Conservation (phyloP, 176 grass and related monocot species). For the Oryza glumipatula region DNA sequence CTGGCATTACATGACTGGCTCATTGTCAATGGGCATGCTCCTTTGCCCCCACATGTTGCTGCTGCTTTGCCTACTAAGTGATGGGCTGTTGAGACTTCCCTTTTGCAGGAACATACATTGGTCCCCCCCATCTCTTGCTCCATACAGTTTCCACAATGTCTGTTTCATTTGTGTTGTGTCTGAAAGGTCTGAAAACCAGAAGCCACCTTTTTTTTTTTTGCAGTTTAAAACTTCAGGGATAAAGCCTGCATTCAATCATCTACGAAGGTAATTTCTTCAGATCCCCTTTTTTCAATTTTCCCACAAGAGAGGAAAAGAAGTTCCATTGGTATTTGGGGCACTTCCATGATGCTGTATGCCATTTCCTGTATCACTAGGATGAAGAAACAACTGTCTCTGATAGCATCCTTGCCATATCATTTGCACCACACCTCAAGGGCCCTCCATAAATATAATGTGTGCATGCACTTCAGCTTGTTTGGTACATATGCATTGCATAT, state of each 20-base stretch:
- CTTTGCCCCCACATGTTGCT: conserved; percentile 34
- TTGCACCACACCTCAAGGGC: not conserved
- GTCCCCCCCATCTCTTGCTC: conserved; percentile 21
- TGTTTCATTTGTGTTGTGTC: not conserved
- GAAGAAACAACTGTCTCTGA: not conserved
- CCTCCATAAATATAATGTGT: not conserved
- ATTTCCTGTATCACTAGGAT: conserved; percentile 14
- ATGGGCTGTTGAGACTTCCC: conserved; percentile 36
- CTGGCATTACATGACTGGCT: not conserved
- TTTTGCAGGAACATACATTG: conserved; percentile 18
- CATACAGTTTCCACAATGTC: not conserved
- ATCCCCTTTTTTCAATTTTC: not conserved
- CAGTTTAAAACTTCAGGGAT: not conserved
- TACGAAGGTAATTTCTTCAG: not conserved
- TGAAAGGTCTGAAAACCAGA: not conserved
- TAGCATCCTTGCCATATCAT: conserved; percentile 18
- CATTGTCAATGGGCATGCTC: conserved; percentile 1
- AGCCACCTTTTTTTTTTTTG: conserved; percentile 20
- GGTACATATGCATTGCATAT: conserved; percentile 21
- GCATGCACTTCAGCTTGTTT: conserved; percentile 16
- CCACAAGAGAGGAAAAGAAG: not conserved
- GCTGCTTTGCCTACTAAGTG: conserved; percentile 29
- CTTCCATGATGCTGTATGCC: not conserved
- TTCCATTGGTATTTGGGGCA: not conserved
- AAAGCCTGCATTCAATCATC: not conserved